Evolutionary conservation across 305 asterid genomes (phyloP), one percentile per base, ranked within the genome.

Genomic region (Solanum hybrid): DNA sequence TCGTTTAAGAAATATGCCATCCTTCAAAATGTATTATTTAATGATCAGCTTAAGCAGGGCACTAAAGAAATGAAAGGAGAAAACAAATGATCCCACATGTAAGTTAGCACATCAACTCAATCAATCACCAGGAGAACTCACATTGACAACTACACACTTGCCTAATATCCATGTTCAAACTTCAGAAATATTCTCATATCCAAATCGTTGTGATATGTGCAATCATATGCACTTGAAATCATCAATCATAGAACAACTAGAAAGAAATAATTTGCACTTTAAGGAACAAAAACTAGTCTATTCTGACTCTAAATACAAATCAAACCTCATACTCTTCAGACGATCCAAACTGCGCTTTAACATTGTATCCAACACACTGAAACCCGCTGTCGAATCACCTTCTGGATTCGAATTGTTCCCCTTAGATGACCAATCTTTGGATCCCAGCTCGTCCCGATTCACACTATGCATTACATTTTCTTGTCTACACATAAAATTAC

Each of bases 261-360:
- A 81, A 81, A 81, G 3, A 26, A 38, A 6, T 14, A 4, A 11
- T 81, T 26, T 81, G 26, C 36, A 36, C 70, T 39, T 39, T 39
- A 7, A 39, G 70, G 70, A 24, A 39, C 26, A 26, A 39, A 80
- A 82, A 26, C 27, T 15, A 76, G n/a, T 80, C 65, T 37, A 13
- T 37, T 80, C n/a, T 80, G n/a, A 15, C 86, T 37, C 65, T 80
- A 37, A 37, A 80, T 80, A 37, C 20, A 80, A 80, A 37, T 79
- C 61, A 80, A n/a, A 95, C 99, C 99, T 95, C 98, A 95, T 95
- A 3, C 89, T 89, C 90, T 93, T 96, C 81, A 96, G 93, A 29
- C 98, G 97, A 92, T 97, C 96, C 95, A 97, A 93, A 92, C 92
- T 96, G 51, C 39, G 90, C 95, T 94, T 97, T n/a, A 97, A 88